Percentiles rank a stretch among this genome's conserved stretches.
Conservation (phyloP, 2,329 filamentous ascomycete genomes). For the Fusarium napiforme region DNA sequence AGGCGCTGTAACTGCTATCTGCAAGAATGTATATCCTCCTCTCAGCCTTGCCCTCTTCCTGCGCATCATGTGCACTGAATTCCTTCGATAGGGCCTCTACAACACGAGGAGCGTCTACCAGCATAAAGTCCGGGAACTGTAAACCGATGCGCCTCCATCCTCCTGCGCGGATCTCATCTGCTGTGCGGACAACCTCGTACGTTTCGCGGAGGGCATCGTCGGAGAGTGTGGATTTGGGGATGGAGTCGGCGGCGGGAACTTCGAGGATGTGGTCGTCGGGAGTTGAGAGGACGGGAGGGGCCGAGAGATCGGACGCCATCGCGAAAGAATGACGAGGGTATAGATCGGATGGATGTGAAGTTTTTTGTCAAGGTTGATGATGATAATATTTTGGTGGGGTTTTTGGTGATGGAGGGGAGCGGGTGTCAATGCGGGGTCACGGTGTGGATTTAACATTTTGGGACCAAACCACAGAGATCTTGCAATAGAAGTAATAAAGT, state of each 20-base stretch:
- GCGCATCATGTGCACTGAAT: slow-evolving; percentile 30
- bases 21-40: slow-evolving; percentile 81
- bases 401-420: slow-evolving; percentile 23
- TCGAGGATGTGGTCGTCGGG: slow-evolving; percentile 70
- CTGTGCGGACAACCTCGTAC: slow-evolving; percentile 88
- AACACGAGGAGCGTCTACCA: slow-evolving; percentile 84
- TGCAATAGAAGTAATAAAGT: background rate
- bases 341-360: background rate
- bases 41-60: slow-evolving; percentile 11
- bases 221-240: slow-evolving; percentile 49
- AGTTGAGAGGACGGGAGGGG: slow-evolving; percentile 71
- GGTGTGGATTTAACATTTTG: background rate
- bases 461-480: background rate
- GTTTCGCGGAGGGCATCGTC: slow-evolving; percentile 78
- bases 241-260: slow-evolving; percentile 55
- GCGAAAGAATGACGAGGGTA: background rate
- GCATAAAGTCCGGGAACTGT: slow-evolving; percentile 96
- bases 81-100: slow-evolving; percentile 64
- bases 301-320: slow-evolving; percentile 62
- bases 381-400: slow-evolving; percentile 39
- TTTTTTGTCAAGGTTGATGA: slow-evolving; percentile 16
- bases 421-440: slow-evolving; percentile 48
- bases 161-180: slow-evolving; percentile 76
- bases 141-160: slow-evolving; percentile 82
- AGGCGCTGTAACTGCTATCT: slow-evolving; percentile 96